Evolutionary conservation across 768 basidiomycete species (phyloP).

Genomic region (Lepiota brunneoincarnata): DNA sequence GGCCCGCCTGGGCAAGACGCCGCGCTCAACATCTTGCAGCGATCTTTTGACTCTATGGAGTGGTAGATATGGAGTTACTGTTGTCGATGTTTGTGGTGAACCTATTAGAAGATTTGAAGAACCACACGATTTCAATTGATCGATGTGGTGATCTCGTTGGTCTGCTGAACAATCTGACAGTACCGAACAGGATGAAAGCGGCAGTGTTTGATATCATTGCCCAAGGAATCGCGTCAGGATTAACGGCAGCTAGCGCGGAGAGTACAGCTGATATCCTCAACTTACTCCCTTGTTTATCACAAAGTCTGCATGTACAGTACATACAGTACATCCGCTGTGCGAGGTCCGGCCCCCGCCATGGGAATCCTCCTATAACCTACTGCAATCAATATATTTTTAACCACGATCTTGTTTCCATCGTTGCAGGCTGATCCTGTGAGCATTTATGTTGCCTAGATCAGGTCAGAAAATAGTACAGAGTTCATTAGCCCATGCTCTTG

Average conservation of each 20-base stretch:
- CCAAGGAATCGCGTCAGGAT: constrained; percentile 27
- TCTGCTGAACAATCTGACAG: constrained; percentile 68
- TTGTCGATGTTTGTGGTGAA: constrained; percentile 72
- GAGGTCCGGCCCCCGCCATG: neutral
- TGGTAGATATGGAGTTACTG: constrained; percentile 83
- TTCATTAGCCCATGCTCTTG: too few relatives aligned
- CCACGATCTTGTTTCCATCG: too few relatives aligned
- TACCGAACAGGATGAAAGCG: constrained; percentile 66
- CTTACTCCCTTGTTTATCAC: constrained; percentile 65
- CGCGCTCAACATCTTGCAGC: constrained; percentile 71
- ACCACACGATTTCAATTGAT: constrained; percentile 75
- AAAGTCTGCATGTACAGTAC: too few relatives aligned
- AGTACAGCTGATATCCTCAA: constrained; percentile 66
- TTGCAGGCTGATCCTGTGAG: neutral
- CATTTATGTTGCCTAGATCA: too few relatives aligned
- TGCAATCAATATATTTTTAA: neutral
- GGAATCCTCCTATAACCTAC: constrained; percentile 2
- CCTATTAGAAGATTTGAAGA: constrained; percentile 58
- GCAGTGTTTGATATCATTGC: constrained; percentile 22
- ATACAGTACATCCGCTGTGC: too few relatives aligned
- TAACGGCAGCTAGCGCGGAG: constrained; percentile 72
- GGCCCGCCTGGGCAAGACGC: constrained; percentile 69
- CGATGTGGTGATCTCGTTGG: constrained; percentile 73
- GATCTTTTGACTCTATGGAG: constrained; percentile 87
- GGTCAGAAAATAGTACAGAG: too few relatives aligned